Evolutionary conservation across 1,139 yeast genomes (phyloP).

Genomic region (Geotrichum macrosporum): DNA sequence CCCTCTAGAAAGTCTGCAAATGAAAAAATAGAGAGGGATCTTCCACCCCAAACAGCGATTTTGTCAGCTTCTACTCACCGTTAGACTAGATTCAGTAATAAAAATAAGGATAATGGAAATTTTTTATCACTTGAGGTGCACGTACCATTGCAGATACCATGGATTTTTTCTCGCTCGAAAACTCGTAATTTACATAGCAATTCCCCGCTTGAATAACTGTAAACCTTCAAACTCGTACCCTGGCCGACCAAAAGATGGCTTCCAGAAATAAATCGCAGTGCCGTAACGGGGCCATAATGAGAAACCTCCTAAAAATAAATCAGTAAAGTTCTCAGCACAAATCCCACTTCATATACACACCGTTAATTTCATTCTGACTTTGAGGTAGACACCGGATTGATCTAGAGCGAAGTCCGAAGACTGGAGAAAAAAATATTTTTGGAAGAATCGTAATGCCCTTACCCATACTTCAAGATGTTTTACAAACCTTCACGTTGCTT

Average conservation of each 20-base stretch:
- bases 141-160: constrained; percentile 52
- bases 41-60: constrained; percentile 64
- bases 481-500: too few species aligned
- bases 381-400: not conserved
- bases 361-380: constrained; percentile 1
- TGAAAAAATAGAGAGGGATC: constrained; percentile 49
- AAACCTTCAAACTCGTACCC: constrained; percentile 64
- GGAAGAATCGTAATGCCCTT: not conserved
- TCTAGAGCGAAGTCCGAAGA: not conserved
- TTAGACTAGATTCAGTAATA: too few species aligned
- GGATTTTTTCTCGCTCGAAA: constrained; percentile 71
- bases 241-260: constrained; percentile 62
- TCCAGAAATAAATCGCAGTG: constrained; percentile 46
- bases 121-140: not conserved
- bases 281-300: constrained; percentile 75
- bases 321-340: not conserved
- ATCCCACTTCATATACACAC: not conserved
- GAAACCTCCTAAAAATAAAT: constrained; percentile 18
- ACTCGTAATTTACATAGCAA: constrained; percentile 45
- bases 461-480: too few species aligned
- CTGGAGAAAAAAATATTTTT: not conserved
- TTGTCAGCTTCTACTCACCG: constrained; percentile 27
- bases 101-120: too few species aligned
- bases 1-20: constrained; percentile 20
- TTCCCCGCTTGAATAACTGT: constrained; percentile 44